A percentile compares a stretch with the other conserved stretches of the same genome.
These are phyloP conservation scores for Xylariaceae sp. DNA, from an alignment of 2,329 filamentous ascomycete genomes.

Conservation along the genomic window DNA sequence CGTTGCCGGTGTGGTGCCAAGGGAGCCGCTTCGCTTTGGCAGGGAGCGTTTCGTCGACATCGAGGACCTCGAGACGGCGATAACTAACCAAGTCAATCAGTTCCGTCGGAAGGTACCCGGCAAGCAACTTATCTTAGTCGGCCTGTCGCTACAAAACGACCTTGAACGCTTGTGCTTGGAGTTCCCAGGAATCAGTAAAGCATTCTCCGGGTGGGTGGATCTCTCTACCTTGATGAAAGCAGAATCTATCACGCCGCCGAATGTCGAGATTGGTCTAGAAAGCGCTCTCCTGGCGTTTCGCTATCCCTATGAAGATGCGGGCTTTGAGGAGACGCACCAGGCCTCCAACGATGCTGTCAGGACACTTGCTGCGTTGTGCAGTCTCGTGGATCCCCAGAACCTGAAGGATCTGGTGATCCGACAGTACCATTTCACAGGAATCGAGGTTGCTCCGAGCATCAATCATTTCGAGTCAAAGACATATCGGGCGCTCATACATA, in stretches of 20 bases:
- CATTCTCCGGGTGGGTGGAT: conserved; percentile 13
- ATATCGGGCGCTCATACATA: not conserved
- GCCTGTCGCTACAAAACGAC: conserved; percentile 2
- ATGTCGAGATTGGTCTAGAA: not conserved
- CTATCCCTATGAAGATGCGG: not conserved
- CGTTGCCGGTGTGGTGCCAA: not conserved
- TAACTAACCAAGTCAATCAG: not conserved
- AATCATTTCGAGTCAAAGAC: not conserved
- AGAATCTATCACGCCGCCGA: not conserved
- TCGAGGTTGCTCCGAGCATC: not conserved
- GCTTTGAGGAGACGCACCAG: not conserved
- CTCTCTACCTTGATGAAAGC: conserved; percentile 7
- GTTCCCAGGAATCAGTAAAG: not conserved
- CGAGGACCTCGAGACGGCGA: not conserved
- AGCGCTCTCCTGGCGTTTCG: not conserved
- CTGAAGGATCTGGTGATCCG: not conserved
- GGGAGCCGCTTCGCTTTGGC: conserved; percentile 1
- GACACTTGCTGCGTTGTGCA: conserved; percentile 6
- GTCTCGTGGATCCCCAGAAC: not conserved
- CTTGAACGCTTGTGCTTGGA: conserved; percentile 5
- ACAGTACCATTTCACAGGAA: not conserved
- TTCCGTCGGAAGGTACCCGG: not conserved
- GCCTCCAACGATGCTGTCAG: conserved; percentile 5
- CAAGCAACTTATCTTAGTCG: conserved; percentile 5
- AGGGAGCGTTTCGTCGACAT: conserved; percentile 4